Base-by-base conservation (phyloP, 1,284 basidiomycete genomes). In the Serendipita sp. region DNA sequence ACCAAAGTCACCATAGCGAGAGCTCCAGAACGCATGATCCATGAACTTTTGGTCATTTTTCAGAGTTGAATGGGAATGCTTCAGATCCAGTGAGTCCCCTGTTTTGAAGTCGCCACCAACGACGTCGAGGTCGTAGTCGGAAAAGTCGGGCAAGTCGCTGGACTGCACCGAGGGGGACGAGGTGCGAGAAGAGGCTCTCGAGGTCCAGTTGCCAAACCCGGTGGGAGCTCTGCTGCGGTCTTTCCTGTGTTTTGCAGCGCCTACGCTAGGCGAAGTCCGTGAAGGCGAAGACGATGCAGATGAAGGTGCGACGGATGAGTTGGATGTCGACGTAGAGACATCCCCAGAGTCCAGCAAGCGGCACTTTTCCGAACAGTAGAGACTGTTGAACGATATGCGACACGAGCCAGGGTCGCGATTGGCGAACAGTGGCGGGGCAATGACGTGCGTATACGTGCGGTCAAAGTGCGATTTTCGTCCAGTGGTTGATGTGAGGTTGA, bases 271-370 rank as follows among this genome's bases (percentile, higher is more conserved):
- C 15, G 53, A 58, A 4, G 26, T 32, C 32, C 53, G 26, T 30
- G 53, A 63, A 35, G 29, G 60, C 42, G 30, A 50, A 5, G 30
- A 38, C 2, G 32, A 60, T 34, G 43, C 58, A 45, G 60, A 63
- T n/a, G 60, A 43, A 60, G 60, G 62, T 61, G 60, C 62, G 41
- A 30, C 43, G 47, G 62, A 63, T 49, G 15, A 34, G 47, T n/a
- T 49, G 3, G 58, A 58, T 22, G 26, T 34, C 10, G 53, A 58
- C 32, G 53, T 32, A 26, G 53, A 58, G 10, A 4, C 53, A 35
- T 58, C 53, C 53, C 53, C 53, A 34, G 22, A 58, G 34, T 58
- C 53, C 34, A 26, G 53, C 32, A 26, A 34, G 32, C 53, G 53
- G 29, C 53, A 58, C 15, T 30, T 58, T n/a, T 58, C 53, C 10